Evolutionary conservation across 2,329 filamentous ascomycete species (phyloP).

Genomic region (Gnomoniopsis smithogilvyi): DNA sequence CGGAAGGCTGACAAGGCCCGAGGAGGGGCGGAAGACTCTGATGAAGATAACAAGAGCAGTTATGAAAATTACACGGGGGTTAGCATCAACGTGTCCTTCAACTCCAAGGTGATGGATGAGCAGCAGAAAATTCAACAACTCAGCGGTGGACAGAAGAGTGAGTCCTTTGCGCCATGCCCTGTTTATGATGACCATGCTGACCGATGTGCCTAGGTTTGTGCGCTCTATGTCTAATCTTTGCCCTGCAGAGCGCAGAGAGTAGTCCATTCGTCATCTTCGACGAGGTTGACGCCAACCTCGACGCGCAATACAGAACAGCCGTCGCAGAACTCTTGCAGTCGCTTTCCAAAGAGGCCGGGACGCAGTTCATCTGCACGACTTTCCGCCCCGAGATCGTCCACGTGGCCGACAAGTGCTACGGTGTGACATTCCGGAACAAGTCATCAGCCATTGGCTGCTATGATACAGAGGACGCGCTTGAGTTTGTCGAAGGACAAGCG

Average conservation of each 20-base stretch:
- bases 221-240: conserved; percentile 95
- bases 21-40: conserved; percentile 60
- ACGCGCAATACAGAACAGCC: conserved; percentile 95
- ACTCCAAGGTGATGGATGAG: conserved; percentile 91
- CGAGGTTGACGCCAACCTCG: conserved; percentile 96
- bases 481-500: conserved; percentile 87
- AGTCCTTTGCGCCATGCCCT: conserved; percentile 31
- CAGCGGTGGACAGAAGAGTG: conserved; percentile 95
- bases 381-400: conserved; percentile 96
- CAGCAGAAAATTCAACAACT: conserved; percentile 98
- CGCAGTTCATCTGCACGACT: conserved; percentile 96
- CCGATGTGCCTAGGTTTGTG: conserved; percentile 67
- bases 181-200: not conserved
- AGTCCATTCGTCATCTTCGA: conserved; percentile 99
- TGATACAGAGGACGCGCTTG: conserved; percentile 78
- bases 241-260: conserved; percentile 96
- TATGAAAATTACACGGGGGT: conserved; percentile 97
- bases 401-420: conserved; percentile 96
- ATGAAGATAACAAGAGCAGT: conserved; percentile 63
- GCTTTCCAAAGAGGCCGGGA: conserved; percentile 64
- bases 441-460: conserved; percentile 93
- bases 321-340: conserved; percentile 85
- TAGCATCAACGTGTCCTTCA: conserved; percentile 96
- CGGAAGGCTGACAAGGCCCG: conserved; percentile 73
- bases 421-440: conserved; percentile 90